Conservation (phyloP, 768 basidiomycete species). For the Hemileccinum rubropunctum region DNA sequence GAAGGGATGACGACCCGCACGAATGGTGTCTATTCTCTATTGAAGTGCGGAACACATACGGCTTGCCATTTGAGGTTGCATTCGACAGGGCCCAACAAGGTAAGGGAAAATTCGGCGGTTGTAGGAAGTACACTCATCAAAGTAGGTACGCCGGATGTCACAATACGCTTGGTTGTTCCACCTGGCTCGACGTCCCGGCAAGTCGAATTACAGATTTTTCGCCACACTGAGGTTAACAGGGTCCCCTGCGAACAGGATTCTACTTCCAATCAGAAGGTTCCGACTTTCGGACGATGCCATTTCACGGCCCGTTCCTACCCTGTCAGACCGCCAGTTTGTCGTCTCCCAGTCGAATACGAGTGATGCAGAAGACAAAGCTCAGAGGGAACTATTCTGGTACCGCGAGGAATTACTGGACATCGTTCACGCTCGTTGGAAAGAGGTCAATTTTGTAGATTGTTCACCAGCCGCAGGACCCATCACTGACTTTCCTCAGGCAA, state of each 20-base stretch:
- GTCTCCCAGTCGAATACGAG: slow-evolving; percentile 71
- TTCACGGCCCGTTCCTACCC: slow-evolving; percentile 73
- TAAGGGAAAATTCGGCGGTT: slow-evolving; percentile 22
- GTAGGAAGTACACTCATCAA: slow-evolving; percentile 1
- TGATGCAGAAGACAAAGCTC: slow-evolving; percentile 52
- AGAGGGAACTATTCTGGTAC: slow-evolving; percentile 94
- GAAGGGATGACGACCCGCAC: slow-evolving; percentile 47
- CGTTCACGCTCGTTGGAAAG: slow-evolving; percentile 76
- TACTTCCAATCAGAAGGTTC: slow-evolving; percentile 73
- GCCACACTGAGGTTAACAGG: slow-evolving; percentile 2
- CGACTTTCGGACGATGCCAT: slow-evolving; percentile 54
- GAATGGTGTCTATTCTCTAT: slow-evolving; percentile 87
- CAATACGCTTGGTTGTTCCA: slow-evolving; percentile 62
- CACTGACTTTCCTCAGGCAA: slow-evolving; percentile 50
- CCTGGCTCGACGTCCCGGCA: slow-evolving; percentile 86
- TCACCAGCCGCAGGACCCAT: neutral
- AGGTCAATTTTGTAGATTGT: slow-evolving; percentile 46
- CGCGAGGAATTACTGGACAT: slow-evolving; percentile 78
- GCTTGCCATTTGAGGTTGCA: slow-evolving; percentile 85
- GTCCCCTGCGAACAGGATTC: slow-evolving; percentile 40
- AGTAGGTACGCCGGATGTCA: slow-evolving; percentile 40
- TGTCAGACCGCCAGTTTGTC: slow-evolving; percentile 90
- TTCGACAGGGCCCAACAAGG: slow-evolving; percentile 69
- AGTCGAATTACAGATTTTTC: slow-evolving; percentile 14
- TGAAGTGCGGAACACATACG: slow-evolving; percentile 91